Base-by-base conservation (phyloP, 2,329 filamentous ascomycete genomes). In the Alternaria dauci region DNA sequence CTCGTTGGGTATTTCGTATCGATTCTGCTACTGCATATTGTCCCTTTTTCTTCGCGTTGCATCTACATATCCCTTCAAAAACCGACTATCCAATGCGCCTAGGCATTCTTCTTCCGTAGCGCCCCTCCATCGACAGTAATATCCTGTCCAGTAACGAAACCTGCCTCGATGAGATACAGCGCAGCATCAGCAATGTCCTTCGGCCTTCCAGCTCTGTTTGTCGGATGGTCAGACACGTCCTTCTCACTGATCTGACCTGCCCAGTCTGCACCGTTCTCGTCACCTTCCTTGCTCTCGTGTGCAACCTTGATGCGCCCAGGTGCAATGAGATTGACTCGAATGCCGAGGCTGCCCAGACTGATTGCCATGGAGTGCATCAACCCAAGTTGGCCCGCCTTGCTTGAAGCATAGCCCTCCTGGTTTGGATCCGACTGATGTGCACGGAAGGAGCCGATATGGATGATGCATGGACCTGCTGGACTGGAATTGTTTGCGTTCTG, bases 341-440 rank as follows among this genome's bases (percentile, higher is more conserved):
- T 80, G 2, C 80, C 78, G 30, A 80, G 72, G 26, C 74, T 71
- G 5, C 78, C 79, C 32, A 85, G 70, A 51, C 79, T 81, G 34
- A 83, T 81, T 12, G 82, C 79, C 81, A 85, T 80, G 28, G 80
- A 80, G 63, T 85, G 83, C 71, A 81, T 83, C 59, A 86, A 63
- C 0, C 84, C 84, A 11, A 85, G 69, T 50, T 86, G 71, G 0
- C 83, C 84, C 4, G 83, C 81, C 71, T 86, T 86, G 11, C 81
- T 84, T 0, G 83, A 78, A 18, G 82, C 83, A 68, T 85, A 84
- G 3, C 81, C 81, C 62, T 84, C 82, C 63, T 83, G 81, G 65
- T 84, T 83, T 4, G 80, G 77, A 64, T 84, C 82, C 30, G 75
- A 79, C 61, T 81, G 79, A 38, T 80, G 72, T 16, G 81, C 81